Evolutionary conservation across 768 basidiomycete species (phyloP), one percentile per base, ranked within the genome.

Genomic region (Naganishia antarctica): DNA sequence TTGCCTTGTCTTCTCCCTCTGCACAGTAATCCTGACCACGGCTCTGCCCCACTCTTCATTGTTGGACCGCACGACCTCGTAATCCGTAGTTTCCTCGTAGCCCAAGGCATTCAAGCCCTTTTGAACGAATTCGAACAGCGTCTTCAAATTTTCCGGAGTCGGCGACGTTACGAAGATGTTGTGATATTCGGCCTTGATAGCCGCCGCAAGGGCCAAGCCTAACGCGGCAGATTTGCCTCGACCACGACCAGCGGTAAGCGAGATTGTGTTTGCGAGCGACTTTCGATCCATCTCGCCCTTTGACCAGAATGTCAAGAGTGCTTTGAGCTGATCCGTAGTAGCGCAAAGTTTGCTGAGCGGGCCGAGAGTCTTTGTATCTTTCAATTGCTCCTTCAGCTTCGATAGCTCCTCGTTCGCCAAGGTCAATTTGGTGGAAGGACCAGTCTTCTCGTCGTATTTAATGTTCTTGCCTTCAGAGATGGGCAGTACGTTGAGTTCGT

Each of bases 91-190:
- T 75, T 98, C 96, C 78, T 98, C 92, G 73, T 93, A 99, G 0
- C 91, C 92, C 37, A 98, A 79, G 2, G 84, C 88, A 74, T 98
- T 94, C 80, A 99, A 80, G 0, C 94, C 96, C 75, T 96, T 94
- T 82, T 96, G 96, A 28, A 97, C 83, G 76, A 99, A 98, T 64
- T 97, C 91, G 72, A 97, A 99, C n/a, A 98, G 76, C 0, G 94
- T 98, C 80, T 89, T 93, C 80, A 99, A 80, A 78, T 99, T 99
- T 79, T 98, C 94, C 1, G 96, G 96, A 72, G 87, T 91, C 0
- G 96, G 96, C 76, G 89, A 91, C 11, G 96, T 99, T 59, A 99
- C 91, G 74, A 98, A 99, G 64, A 98, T 90, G 77, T 99, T 99
- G 58, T 89, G 88, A 75, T 98, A 98, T 26, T 91, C 92, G 71